These are phyloP conservation scores for Populus simonii DNA, from an alignment of 345 rosid species.

Conservation along the genomic window DNA sequence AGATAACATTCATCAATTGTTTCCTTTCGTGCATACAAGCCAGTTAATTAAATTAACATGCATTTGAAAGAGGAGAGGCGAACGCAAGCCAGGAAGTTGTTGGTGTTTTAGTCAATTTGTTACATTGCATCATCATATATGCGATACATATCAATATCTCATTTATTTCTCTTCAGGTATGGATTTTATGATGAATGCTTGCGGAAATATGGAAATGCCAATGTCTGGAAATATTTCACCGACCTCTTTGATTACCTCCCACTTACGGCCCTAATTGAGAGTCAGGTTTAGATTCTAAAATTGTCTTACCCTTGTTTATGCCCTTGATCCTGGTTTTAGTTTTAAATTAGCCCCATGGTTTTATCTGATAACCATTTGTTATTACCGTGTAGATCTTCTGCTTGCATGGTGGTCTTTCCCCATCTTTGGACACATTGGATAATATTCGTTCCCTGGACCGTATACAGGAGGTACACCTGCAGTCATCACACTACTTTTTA, in stretches of 20 bases:
- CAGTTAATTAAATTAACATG: neutral
- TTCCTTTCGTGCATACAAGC: neutral
- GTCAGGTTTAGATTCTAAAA: slow-evolving; percentile 21
- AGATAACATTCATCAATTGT: neutral
- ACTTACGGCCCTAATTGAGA: slow-evolving; percentile 33
- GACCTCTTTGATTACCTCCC: slow-evolving; percentile 41
- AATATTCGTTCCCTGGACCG: slow-evolving; percentile 35
- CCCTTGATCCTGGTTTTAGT: neutral
- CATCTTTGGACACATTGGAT: slow-evolving; percentile 36
- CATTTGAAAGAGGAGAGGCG: neutral
- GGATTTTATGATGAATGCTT: slow-evolving; percentile 38
- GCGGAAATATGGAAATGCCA: slow-evolving; percentile 41
- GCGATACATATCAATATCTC: neutral
- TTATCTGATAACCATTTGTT: slow-evolving; percentile 11
- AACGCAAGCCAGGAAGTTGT: neutral
- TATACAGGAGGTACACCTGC: slow-evolving; percentile 29
- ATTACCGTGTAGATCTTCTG: slow-evolving; percentile 27
- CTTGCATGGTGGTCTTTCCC: slow-evolving; percentile 41
- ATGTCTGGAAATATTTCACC: slow-evolving; percentile 36
- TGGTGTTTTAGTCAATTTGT: neutral
- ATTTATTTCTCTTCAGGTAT: slow-evolving; percentile 23
- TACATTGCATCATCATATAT: neutral
- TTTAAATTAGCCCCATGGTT: neutral
- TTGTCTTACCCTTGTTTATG: neutral
- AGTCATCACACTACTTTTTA: neutral